Percentiles rank a stretch among this genome's conserved stretches.
Conservation (phyloP, 371 early-diverging fungal species). For the Capniomyces stellatus region DNA sequence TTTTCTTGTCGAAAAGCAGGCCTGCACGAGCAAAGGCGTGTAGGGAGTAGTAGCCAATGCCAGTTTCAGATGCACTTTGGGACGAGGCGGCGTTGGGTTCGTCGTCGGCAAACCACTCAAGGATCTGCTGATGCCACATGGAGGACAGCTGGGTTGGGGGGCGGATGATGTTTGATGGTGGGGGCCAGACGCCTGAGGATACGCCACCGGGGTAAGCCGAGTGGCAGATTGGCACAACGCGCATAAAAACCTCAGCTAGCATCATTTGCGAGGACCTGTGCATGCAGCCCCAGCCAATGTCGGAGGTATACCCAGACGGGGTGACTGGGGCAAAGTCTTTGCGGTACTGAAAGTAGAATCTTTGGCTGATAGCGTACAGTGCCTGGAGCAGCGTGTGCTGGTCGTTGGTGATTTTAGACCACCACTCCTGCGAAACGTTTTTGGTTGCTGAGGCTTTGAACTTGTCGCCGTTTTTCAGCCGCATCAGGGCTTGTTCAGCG, state of each 20-base stretch:
- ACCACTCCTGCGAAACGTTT: neutral
- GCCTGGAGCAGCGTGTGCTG: conserved; percentile 25
- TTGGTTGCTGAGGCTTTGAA: conserved; percentile 13
- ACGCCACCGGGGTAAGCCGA: neutral
- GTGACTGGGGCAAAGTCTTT: conserved; percentile 21
- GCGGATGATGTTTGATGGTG: neutral
- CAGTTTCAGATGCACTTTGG: neutral
- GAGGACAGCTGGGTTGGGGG: conserved; percentile 7
- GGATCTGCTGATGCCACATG: conserved; percentile 15
- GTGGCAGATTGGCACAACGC: conserved; percentile 16
- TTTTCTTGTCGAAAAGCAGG: conserved; percentile 22
- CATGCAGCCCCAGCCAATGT: conserved; percentile 29
- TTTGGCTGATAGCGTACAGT: conserved; percentile 21
- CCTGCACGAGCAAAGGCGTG: conserved; percentile 25
- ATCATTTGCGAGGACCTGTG: conserved; percentile 28
- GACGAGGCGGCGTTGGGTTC: conserved; percentile 5
- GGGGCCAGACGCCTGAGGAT: neutral
- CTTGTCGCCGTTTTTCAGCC: conserved; percentile 16
- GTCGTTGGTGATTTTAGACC: conserved; percentile 18
- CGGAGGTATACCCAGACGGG: conserved; percentile 25
- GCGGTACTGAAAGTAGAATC: conserved; percentile 26
- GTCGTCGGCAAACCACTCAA: conserved; percentile 24
- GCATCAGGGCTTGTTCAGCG: conserved; percentile 6
- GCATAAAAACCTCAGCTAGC: conserved; percentile 23
- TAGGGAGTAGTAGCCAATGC: conserved; percentile 17